Percentiles rank a stretch among this genome's conserved stretches.
These are phyloP conservation scores for Diaporthe nobilis DNA, from an alignment of 2,329 filamentous ascomycete genomes.

Conservation along the genomic window DNA sequence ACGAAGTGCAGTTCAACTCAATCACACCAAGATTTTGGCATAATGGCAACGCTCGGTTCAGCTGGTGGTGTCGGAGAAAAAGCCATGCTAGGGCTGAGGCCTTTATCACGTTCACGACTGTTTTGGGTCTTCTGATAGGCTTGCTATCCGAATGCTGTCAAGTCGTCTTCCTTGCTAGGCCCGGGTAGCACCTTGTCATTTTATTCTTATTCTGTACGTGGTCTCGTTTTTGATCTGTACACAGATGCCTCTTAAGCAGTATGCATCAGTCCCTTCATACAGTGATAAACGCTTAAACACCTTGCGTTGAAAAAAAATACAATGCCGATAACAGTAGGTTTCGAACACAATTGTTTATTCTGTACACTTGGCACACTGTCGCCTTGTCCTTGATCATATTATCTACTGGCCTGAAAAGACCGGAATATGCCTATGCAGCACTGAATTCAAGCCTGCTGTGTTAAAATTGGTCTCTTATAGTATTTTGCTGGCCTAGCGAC, in stretches of 20 bases:
- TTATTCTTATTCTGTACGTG: background rate
- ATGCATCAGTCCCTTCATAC: no score
- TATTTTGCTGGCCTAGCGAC: background rate
- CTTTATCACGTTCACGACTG: background rate
- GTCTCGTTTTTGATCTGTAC: no score
- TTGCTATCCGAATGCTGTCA: background rate
- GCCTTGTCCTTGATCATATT: background rate
- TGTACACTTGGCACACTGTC: background rate
- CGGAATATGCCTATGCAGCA: no score
- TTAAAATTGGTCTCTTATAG: background rate
- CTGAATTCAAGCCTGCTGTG: background rate
- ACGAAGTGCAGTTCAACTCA: background rate
- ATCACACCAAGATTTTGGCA: background rate
- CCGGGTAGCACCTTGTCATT: background rate
- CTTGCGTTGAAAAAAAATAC: no score
- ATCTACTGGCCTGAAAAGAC: no score
- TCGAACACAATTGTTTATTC: no score
- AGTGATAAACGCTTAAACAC: no score
- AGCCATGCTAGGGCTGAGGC: background rate
- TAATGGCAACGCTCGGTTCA: background rate
- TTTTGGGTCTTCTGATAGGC: background rate
- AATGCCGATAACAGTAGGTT: no score
- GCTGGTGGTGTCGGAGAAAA: background rate
- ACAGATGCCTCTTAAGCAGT: no score
- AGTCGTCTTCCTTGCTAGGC: background rate